A percentile compares a stretch with the other conserved stretches of the same genome.
Conservation (phyloP, 1,139 yeast species). For the Saccharomyces pastorianus region DNA sequence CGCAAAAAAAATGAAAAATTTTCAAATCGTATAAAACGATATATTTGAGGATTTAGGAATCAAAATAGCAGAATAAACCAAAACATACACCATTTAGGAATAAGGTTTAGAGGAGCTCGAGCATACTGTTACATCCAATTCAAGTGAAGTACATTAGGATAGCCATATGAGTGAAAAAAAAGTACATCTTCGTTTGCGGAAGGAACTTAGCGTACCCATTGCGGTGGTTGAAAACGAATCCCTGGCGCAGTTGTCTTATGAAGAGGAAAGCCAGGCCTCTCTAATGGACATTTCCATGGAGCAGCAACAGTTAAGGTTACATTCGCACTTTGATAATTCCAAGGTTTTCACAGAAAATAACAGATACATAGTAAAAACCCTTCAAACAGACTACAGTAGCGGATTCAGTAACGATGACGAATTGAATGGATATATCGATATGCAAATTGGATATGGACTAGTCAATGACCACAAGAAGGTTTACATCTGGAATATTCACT, state of each 20-base stretch:
- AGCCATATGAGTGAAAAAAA: not conserved
- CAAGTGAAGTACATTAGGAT: not conserved
- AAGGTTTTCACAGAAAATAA: slow-evolving; percentile 28
- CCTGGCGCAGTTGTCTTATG: not conserved
- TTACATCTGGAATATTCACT: slow-evolving; percentile 62
- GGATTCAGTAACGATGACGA: slow-evolving; percentile 1
- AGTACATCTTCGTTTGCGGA: not conserved
- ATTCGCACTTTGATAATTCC: slow-evolving; percentile 3
- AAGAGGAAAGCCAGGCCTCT: not conserved
- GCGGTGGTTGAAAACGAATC: not conserved
- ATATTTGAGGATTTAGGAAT: not conserved
- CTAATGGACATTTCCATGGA: not conserved
- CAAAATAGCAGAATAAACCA: not conserved
- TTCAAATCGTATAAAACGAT: not conserved
- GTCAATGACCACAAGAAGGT: slow-evolving; percentile 44
- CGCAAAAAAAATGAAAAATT: not conserved
- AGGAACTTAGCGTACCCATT: not conserved
- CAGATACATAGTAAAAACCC: slow-evolving; percentile 21
- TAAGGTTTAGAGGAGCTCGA: not conserved
- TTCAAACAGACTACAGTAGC: not conserved
- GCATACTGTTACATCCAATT: not conserved
- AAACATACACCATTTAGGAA: not conserved
- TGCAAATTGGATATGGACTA: slow-evolving; percentile 47
- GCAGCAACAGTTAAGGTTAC: not conserved
- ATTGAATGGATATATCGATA: slow-evolving; percentile 47